Percentiles rank a stretch among this genome's conserved stretches.
These are phyloP conservation scores for Globisporangium apiculatum DNA, from an alignment of 352 stramenopile genomes.

Conservation along the genomic window DNA sequence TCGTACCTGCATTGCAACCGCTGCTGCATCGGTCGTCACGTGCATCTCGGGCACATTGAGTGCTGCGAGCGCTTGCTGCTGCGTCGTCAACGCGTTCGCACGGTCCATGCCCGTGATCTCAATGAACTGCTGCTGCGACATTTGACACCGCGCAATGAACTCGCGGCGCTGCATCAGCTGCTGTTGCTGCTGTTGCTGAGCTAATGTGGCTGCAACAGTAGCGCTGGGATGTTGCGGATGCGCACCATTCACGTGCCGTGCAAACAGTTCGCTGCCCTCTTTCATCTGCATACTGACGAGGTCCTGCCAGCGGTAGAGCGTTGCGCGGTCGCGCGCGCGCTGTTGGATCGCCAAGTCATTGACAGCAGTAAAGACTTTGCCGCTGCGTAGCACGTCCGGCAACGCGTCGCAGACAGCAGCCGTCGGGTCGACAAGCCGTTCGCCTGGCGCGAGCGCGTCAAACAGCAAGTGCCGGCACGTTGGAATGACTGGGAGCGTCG, in stretches of 20 bases:
- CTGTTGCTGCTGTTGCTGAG: constrained; percentile 37
- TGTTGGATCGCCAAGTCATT: constrained; percentile 53
- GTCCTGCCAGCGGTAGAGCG: constrained; percentile 75
- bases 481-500: constrained; percentile 44
- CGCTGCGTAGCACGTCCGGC: constrained; percentile 53
- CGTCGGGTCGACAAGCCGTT: too few species aligned
- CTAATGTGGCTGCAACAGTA: constrained; percentile 11
- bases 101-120: constrained; percentile 69
- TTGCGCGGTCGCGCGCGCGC: constrained; percentile 54
- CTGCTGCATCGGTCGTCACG: constrained; percentile 39
- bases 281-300: constrained; percentile 80
- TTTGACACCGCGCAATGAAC: constrained; percentile 57
- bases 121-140: constrained; percentile 75
- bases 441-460: constrained; percentile 24
- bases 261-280: constrained; percentile 62
- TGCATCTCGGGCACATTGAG: constrained; percentile 69
- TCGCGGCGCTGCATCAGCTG: constrained; percentile 59
- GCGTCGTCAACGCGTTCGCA: constrained; percentile 41
- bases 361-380: constrained; percentile 60
- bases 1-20: constrained; percentile 44
- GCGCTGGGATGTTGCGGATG: constrained; percentile 17
- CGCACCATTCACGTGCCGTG: constrained; percentile 42
- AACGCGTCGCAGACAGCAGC: constrained; percentile 35
- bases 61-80: constrained; percentile 64
- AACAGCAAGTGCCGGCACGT: constrained; percentile 63